A percentile compares a stretch with the other conserved stretches of the same genome.
Conservation (phyloP, 176 grass and related monocot genomes). For the Zoysia pacifica region DNA sequence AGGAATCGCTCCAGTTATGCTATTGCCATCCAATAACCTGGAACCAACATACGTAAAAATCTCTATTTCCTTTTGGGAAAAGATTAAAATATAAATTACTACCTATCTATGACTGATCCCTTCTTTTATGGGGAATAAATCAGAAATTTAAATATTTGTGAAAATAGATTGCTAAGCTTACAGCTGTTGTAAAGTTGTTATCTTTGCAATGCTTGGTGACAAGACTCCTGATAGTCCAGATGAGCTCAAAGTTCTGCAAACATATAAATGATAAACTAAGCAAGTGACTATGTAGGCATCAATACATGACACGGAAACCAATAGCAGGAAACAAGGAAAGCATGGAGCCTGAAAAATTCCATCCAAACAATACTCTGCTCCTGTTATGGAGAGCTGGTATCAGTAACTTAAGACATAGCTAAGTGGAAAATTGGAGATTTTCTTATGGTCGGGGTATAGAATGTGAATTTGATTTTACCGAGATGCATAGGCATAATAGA, state of each 20-base stretch:
- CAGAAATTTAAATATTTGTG: neutral
- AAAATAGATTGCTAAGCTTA: slow-evolving; percentile 47
- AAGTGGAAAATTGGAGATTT: neutral
- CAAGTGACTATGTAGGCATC: neutral
- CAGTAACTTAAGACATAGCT: neutral
- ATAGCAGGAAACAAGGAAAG: slow-evolving; percentile 12
- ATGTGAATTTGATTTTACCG: slow-evolving; percentile 13
- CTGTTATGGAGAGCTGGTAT: slow-evolving; percentile 6
- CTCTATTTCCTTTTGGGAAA: neutral
- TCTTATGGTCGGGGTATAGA: neutral
- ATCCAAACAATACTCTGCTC: slow-evolving; percentile 16
- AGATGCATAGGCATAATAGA: neutral
- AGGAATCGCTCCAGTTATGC: slow-evolving; percentile 84
- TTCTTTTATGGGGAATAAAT: slow-evolving; percentile 6
- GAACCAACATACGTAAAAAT: slow-evolving; percentile 15
- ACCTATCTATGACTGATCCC: neutral
- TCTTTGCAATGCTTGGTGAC: slow-evolving; percentile 65
- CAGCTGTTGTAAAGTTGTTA: slow-evolving; percentile 63
- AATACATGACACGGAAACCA: neutral
- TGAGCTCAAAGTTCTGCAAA: slow-evolving; percentile 60
- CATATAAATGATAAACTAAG: slow-evolving; percentile 35
- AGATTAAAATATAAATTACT: neutral
- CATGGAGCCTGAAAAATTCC: neutral
- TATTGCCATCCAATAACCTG: slow-evolving; percentile 70
- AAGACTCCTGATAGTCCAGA: slow-evolving; percentile 66